phyloP scores from a whole-genome alignment of 164 flowering plant species.

The Annona cherimola region DNA sequence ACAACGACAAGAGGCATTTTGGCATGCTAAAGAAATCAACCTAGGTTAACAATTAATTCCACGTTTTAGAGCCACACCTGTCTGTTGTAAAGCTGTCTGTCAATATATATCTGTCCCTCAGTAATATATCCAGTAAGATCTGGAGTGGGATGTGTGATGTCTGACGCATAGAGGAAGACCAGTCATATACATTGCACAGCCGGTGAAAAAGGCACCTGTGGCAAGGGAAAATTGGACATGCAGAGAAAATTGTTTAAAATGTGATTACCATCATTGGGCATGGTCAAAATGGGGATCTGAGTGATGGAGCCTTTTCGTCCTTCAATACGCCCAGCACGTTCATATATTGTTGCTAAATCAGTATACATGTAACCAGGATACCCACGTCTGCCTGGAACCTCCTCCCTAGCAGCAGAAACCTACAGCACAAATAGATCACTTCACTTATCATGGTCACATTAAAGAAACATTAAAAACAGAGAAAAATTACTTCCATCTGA shows the following conservation, averaged over 20 bases:
- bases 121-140: conserved; percentile 99
- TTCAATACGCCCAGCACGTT: conserved; percentile 98
- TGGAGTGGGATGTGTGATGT: conserved; percentile 97
- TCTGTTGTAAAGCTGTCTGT: conserved; percentile 83
- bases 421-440: conserved; percentile 16
- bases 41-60: no score
- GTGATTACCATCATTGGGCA: conserved; percentile 91
- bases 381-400: conserved; percentile 99
- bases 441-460: background rate
- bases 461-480: background rate
- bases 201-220: background rate
- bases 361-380: conserved; percentile 99
- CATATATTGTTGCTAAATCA: conserved; percentile 94
- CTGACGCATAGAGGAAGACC: conserved; percentile 31
- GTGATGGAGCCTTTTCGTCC: conserved; percentile 97
- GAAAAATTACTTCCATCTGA: background rate
- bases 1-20: no score
- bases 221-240: background rate
- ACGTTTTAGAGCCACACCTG: conserved; percentile 42
- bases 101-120: conserved; percentile 97
- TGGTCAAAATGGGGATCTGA: conserved; percentile 92
- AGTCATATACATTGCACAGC: background rate
- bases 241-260: background rate
- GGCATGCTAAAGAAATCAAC: no score
- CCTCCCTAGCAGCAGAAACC: conserved; percentile 99